Evolutionary conservation across 2,329 filamentous ascomycete species (phyloP).

Genomic region (Calonectria naviculata): DNA sequence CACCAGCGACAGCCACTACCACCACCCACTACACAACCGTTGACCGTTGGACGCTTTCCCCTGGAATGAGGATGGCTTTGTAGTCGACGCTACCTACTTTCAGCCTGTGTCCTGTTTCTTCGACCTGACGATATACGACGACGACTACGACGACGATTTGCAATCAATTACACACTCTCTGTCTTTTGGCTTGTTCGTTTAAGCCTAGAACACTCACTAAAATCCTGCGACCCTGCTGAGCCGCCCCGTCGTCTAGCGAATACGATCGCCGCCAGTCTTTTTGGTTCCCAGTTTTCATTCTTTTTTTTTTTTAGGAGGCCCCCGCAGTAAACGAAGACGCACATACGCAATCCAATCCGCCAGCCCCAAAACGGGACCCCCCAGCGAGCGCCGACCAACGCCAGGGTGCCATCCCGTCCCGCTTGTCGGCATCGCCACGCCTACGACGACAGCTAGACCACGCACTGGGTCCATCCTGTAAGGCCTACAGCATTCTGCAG

Average conservation of each 20-base stretch:
- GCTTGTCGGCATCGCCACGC: conserved; percentile 35
- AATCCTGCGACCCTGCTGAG: conserved; percentile 12
- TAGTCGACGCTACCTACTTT: conserved; percentile 1
- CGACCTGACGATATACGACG: neutral
- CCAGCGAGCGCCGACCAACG: conserved; percentile 17
- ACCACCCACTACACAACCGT: neutral
- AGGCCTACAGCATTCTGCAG: conserved; percentile 1
- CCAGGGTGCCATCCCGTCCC: conserved; percentile 16
- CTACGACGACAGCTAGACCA: conserved; percentile 4
- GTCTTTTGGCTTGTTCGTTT: neutral
- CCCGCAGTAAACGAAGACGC: conserved; percentile 28
- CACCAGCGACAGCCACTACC: neutral
- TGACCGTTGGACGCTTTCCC: neutral
- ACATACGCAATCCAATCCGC: conserved; percentile 23
- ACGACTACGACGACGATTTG: conserved; percentile 17
- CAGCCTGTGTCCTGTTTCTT: neutral
- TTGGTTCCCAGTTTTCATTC: conserved; percentile 20
- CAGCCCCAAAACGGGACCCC: conserved; percentile 15
- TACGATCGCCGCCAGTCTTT: conserved; percentile 34
- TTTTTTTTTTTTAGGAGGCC: conserved; percentile 27
- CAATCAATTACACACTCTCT: conserved; percentile 8
- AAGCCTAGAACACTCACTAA: conserved; percentile 1
- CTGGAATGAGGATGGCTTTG: conserved; percentile 18
- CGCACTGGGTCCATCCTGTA: conserved; percentile 1
- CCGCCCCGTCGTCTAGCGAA: conserved; percentile 32